These are phyloP conservation scores for Pythium insidiosum DNA, from an alignment of 352 stramenopile species.

Conservation along the genomic window DNA sequence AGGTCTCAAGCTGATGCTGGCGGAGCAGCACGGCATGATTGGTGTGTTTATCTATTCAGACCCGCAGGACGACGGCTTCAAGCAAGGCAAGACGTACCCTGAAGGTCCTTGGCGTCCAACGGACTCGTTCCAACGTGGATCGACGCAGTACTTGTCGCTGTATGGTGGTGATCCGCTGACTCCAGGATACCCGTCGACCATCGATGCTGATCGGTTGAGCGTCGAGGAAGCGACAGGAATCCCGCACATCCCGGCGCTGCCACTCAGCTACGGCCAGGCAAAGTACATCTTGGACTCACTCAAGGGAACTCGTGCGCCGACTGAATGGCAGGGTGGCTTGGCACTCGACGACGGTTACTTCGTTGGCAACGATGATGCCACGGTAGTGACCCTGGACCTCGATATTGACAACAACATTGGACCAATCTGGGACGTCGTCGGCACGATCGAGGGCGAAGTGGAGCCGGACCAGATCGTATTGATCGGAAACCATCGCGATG, in stretches of 20 bases:
- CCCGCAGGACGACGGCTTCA: conserved; percentile 77
- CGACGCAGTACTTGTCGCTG: conserved; percentile 74
- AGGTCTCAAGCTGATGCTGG: conserved; percentile 80
- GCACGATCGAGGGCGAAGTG: conserved; percentile 51
- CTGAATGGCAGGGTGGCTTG: conserved; percentile 55
- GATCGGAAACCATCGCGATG: conserved; percentile 89
- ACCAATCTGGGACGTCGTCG: conserved; percentile 86
- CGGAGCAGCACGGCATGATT: conserved; percentile 62
- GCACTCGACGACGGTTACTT: conserved; percentile 54
- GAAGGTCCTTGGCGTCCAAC: conserved; percentile 72
- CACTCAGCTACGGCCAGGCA: conserved; percentile 80
- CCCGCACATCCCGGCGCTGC: conserved; percentile 53
- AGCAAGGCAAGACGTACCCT: conserved; percentile 56
- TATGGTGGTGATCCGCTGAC: conserved; percentile 67
- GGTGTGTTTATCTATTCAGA: conserved; percentile 88
- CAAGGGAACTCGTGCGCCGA: conserved; percentile 40
- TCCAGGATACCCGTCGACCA: conserved; percentile 21
- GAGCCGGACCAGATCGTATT: conserved; percentile 66
- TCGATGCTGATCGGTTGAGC: conserved; percentile 17
- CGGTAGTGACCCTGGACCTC: conserved; percentile 52
- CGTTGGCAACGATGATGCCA: conserved; percentile 60
- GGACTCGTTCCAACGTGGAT: conserved; percentile 81
- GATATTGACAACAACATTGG: conserved; percentile 70
- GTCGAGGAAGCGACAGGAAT: conserved; percentile 46
- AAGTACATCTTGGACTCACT: conserved; percentile 63